A percentile compares a stretch with the other conserved stretches of the same genome.
Evolutionary conservation across 345 rosid species (phyloP).

Genomic region (Syzygium aromaticum): DNA sequence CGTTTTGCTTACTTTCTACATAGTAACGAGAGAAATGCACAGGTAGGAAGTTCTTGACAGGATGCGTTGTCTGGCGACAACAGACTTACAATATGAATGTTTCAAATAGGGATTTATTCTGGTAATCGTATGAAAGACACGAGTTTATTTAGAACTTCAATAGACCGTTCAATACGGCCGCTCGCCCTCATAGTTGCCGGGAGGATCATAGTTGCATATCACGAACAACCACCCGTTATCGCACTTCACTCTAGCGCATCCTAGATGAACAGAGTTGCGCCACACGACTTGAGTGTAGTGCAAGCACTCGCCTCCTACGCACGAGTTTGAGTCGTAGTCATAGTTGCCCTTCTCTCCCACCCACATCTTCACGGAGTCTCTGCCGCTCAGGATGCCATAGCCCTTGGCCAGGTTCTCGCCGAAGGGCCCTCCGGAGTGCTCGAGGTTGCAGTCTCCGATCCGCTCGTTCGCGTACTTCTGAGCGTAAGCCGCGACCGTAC

Average conservation of each 20-base stretch:
- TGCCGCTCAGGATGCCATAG: constrained; percentile 21
- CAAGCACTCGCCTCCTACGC: constrained; percentile 35
- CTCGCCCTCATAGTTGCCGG: constrained; percentile 39
- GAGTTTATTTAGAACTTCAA: neutral
- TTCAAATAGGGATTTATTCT: neutral
- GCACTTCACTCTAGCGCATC: constrained; percentile 66
- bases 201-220: constrained; percentile 55
- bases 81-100: neutral
- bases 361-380: constrained; percentile 45
- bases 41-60: neutral
- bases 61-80: neutral
- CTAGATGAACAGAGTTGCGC: constrained; percentile 39
- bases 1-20: too few relatives aligned
- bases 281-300: constrained; percentile 78
- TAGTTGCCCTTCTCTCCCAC: constrained; percentile 41
- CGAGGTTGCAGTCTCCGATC: constrained; percentile 26
- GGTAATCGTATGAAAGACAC: neutral
- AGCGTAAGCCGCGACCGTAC: constrained; percentile 33
- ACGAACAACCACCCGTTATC: constrained; percentile 37
- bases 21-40: neutral
- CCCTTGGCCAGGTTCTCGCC: constrained; percentile 60
- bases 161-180: constrained; percentile 18
- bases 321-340: constrained; percentile 36
- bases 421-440: constrained; percentile 48
- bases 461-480: constrained; percentile 25